Percentiles rank a stretch among this genome's conserved stretches.
Conservation (phyloP, 164 flowering plant species). For the Tinospora cordifolia region DNA sequence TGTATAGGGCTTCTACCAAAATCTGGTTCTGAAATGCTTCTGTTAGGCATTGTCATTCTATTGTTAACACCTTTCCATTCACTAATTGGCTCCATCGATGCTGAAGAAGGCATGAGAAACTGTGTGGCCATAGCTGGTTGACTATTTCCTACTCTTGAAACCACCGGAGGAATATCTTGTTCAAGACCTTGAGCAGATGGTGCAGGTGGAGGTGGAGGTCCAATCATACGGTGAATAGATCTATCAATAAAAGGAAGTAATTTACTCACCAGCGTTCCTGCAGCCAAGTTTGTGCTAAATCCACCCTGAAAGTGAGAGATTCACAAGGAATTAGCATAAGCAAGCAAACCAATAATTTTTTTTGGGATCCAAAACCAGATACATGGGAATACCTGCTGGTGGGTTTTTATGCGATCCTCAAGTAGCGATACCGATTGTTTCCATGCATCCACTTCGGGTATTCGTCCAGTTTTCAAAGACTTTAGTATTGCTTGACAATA, state of each 20-base stretch:
- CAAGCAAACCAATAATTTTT: not conserved
- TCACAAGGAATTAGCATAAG: conserved; percentile 7
- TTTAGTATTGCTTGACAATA: conserved; percentile 80
- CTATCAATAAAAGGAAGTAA: conserved; percentile 76
- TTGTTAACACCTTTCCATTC: conserved; percentile 50
- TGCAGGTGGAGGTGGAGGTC: conserved; percentile 76
- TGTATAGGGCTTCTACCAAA: conserved; percentile 71
- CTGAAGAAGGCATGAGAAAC: conserved; percentile 58
- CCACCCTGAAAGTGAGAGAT: conserved; percentile 59
- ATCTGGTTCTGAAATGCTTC: conserved; percentile 96
- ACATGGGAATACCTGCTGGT: conserved; percentile 68
- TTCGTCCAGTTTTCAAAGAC: conserved; percentile 75
- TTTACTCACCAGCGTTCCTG: conserved; percentile 76
- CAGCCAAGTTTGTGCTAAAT: conserved; percentile 67
- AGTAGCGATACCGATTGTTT: conserved; percentile 58
- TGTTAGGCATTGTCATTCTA: conserved; percentile 43
- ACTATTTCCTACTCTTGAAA: conserved; percentile 50
- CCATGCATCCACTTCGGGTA: conserved; percentile 74
- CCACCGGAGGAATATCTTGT: conserved; percentile 29
- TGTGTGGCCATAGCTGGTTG: conserved; percentile 80
- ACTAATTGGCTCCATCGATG: conserved; percentile 76
- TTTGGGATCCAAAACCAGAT: not conserved
- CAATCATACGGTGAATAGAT: conserved; percentile 86
- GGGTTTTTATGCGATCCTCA: conserved; percentile 75
- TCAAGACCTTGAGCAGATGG: conserved; percentile 44